Conservation (phyloP, 2,329 filamentous ascomycete species). For the Calonectria naviculata region DNA sequence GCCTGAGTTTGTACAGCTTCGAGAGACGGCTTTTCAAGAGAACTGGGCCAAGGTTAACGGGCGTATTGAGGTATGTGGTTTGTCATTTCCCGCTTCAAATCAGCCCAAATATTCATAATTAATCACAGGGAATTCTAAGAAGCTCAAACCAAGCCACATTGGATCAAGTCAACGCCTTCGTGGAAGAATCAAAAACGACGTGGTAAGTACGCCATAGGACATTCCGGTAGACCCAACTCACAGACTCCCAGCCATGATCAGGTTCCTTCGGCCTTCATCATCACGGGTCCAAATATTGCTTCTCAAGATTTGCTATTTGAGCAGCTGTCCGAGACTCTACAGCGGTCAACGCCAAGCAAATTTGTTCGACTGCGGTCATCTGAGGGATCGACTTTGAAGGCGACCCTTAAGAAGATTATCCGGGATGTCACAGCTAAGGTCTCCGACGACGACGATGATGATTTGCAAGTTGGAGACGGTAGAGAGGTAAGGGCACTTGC, state of each 20-base stretch:
- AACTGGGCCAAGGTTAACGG: slow-evolving; percentile 74
- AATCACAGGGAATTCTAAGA: slow-evolving; percentile 63
- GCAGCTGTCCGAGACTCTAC: slow-evolving; percentile 71
- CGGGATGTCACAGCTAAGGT: slow-evolving; percentile 67
- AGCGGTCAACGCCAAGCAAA: slow-evolving; percentile 58
- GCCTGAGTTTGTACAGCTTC: slow-evolving; percentile 58
- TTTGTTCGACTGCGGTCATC: slow-evolving; percentile 76
- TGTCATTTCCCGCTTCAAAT: not conserved
- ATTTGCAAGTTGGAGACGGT: slow-evolving; percentile 56
- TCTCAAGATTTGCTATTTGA: slow-evolving; percentile 80
- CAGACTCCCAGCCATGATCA: slow-evolving; percentile 51
- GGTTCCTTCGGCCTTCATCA: slow-evolving; percentile 77
- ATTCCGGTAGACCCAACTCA: slow-evolving; percentile 25
- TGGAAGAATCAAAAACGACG: slow-evolving; percentile 51
- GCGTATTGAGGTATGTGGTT: slow-evolving; percentile 63
- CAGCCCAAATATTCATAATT: slow-evolving; percentile 35
- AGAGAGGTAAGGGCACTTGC: slow-evolving; percentile 56
- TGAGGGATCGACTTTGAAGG: slow-evolving; percentile 80
- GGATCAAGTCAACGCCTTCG: slow-evolving; percentile 67
- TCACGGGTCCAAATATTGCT: slow-evolving; percentile 82
- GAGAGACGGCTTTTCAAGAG: slow-evolving; percentile 69
- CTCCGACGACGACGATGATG: slow-evolving; percentile 68
- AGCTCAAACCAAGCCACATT: slow-evolving; percentile 72
- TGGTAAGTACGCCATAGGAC: slow-evolving; percentile 39
- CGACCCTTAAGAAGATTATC: slow-evolving; percentile 78